A percentile compares a stretch with the other conserved stretches of the same genome.
phyloP scores from a whole-genome alignment of 2,329 filamentous ascomycete genomes.

The Fusarium euwallaceae region DNA sequence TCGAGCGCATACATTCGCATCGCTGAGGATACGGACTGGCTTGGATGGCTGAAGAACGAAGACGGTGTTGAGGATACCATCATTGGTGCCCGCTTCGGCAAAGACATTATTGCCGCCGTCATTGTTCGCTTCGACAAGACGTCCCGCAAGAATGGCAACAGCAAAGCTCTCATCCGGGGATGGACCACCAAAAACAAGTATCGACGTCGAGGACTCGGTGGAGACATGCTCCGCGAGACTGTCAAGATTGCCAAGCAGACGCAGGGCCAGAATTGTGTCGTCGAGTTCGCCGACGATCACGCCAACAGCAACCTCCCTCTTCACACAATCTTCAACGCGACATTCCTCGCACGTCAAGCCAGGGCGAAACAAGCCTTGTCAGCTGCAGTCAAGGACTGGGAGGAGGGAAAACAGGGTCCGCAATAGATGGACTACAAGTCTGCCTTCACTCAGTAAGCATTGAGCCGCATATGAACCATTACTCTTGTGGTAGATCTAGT shows the following conservation, averaged over 20 bases:
- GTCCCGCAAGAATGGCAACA: slow-evolving; percentile 47
- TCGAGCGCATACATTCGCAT: slow-evolving; percentile 72
- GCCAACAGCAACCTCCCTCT: slow-evolving; percentile 76
- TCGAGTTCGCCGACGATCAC: slow-evolving; percentile 81
- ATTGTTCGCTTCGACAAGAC: slow-evolving; percentile 69
- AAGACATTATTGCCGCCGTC: slow-evolving; percentile 77
- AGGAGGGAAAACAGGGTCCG: slow-evolving; percentile 12
- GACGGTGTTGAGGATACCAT: slow-evolving; percentile 64
- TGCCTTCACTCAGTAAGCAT: neutral
- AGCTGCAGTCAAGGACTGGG: slow-evolving; percentile 42
- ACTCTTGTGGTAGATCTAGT: neutral
- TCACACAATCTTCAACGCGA: slow-evolving; percentile 69
- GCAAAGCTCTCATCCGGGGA: slow-evolving; percentile 77
- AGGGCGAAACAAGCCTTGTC: slow-evolving; percentile 63
- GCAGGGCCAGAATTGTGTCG: slow-evolving; percentile 70
- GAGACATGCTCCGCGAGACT: slow-evolving; percentile 78
- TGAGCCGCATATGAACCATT: neutral
- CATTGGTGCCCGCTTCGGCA: slow-evolving; percentile 74
- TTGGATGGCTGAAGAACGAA: slow-evolving; percentile 64
- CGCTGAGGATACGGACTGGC: slow-evolving; percentile 74
- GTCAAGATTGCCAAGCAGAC: slow-evolving; percentile 73
- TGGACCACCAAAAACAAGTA: slow-evolving; percentile 84
- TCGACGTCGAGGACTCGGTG: slow-evolving; percentile 77
- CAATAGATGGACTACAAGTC: slow-evolving; percentile 2
- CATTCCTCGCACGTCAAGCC: slow-evolving; percentile 68